A percentile compares a stretch with the other conserved stretches of the same genome.
phyloP scores from a whole-genome alignment of 441 rosid species.

The Breynia disticha region DNA sequence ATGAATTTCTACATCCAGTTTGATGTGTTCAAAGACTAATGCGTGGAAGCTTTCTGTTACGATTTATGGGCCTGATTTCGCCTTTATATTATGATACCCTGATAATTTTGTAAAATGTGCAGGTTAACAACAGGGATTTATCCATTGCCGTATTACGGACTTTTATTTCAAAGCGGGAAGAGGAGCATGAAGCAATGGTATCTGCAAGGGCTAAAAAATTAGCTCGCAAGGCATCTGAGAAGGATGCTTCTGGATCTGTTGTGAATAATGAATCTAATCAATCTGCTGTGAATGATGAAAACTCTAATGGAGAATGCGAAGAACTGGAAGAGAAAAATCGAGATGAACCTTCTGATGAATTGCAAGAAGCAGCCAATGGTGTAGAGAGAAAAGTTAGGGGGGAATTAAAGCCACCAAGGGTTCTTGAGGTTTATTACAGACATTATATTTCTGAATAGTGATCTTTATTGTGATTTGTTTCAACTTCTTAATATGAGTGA shows the following conservation, averaged over 20 bases:
- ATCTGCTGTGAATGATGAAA: slow-evolving; percentile 22
- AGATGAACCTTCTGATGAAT: slow-evolving; percentile 29
- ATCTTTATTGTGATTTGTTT: slow-evolving; percentile 3
- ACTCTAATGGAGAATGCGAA: slow-evolving; percentile 40
- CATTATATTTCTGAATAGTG: neutral
- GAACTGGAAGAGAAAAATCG: slow-evolving; percentile 27
- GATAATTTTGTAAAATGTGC: slow-evolving; percentile 13
- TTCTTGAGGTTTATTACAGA: slow-evolving; percentile 60
- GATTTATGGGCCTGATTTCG: neutral
- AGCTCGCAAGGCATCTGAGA: slow-evolving; percentile 33
- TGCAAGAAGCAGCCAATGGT: slow-evolving; percentile 36
- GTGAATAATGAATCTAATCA: slow-evolving; percentile 26
- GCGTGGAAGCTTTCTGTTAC: no score
- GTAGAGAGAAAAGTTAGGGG: slow-evolving; percentile 32
- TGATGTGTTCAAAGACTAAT: no score
- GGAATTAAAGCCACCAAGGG: slow-evolving; percentile 76
- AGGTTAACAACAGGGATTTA: slow-evolving; percentile 93
- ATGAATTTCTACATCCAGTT: no score
- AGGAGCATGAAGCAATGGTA: slow-evolving; percentile 58
- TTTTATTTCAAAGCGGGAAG: slow-evolving; percentile 53
- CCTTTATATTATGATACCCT: neutral
- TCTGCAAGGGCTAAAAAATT: slow-evolving; percentile 45
- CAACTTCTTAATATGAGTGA: neutral
- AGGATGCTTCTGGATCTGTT: slow-evolving; percentile 28
- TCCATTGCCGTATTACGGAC: slow-evolving; percentile 88